These are phyloP conservation scores for Orbilia brochopaga DNA, from an alignment of 2,329 filamentous ascomycete genomes.

Conservation along the genomic window DNA sequence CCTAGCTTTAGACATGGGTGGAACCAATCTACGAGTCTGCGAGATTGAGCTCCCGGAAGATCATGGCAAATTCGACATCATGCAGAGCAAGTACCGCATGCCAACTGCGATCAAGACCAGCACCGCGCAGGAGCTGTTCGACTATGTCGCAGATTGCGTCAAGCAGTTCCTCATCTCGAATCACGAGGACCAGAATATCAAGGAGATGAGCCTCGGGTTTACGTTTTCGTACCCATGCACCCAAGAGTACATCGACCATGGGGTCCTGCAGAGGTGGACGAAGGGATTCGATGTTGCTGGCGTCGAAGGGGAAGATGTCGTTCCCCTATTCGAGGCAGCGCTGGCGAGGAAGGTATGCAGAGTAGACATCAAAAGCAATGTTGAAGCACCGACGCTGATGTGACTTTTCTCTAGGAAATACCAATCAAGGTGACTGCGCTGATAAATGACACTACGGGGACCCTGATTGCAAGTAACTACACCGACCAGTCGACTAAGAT, in stretches of 20 bases:
- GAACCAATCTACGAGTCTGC: conserved; percentile 93
- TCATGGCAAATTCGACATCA: conserved; percentile 90
- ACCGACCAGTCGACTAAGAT: conserved; percentile 93
- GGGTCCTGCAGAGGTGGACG: conserved; percentile 91
- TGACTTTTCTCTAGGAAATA: conserved; percentile 67
- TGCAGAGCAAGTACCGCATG: conserved; percentile 95
- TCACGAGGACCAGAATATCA: conserved; percentile 70
- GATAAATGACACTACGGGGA: conserved; percentile 98
- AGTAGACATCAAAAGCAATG: background rate
- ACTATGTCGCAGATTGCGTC: conserved; percentile 90
- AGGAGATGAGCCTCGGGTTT: conserved; percentile 81
- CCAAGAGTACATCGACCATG: conserved; percentile 91
- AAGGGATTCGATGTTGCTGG: conserved; percentile 95
- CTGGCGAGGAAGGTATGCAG: conserved; percentile 69
- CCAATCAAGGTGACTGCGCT: conserved; percentile 91
- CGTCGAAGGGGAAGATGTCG: conserved; percentile 88
- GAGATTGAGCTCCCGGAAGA: conserved; percentile 86
- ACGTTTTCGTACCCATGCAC: conserved; percentile 96
- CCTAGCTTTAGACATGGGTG: conserved; percentile 91
- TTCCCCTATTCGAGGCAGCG: conserved; percentile 82
- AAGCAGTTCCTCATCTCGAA: conserved; percentile 88
- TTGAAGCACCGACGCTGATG: conserved; percentile 46
- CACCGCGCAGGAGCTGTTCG: conserved; percentile 84
- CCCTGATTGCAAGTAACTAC: conserved; percentile 93
- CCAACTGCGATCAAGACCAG: conserved; percentile 90